phyloP scores from a whole-genome alignment of 495 filamentous ascomycete species.

The Penicillium crystallinum region DNA sequence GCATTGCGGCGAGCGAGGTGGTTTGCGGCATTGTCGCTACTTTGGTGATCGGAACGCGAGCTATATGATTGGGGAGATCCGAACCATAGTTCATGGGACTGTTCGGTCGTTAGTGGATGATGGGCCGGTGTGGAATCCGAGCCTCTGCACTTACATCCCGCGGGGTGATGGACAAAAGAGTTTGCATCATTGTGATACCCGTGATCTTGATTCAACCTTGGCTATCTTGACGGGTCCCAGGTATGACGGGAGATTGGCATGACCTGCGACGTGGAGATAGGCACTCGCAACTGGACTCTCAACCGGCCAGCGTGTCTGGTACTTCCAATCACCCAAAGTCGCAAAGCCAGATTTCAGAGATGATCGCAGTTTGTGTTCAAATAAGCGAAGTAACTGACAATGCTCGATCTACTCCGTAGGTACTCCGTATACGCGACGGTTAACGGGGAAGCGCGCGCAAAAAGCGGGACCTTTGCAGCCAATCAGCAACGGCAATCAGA shows the following conservation, averaged over 20 bases:
- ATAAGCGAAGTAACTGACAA: background rate
- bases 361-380: too few relatives aligned
- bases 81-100: conserved; percentile 72
- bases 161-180: conserved; percentile 67
- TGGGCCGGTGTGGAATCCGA: too few relatives aligned
- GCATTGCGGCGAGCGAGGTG: conserved; percentile 30
- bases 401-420: background rate
- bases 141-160: conserved; percentile 54
- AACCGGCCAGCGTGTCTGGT: background rate
- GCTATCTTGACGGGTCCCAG: background rate
- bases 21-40: conserved; percentile 10
- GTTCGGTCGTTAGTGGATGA: conserved; percentile 10
- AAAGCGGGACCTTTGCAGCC: conserved; percentile 9
- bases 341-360: too few relatives aligned
- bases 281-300: too few relatives aligned
- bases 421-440: too few relatives aligned
- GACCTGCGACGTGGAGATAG: background rate
- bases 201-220: background rate
- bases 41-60: conserved; percentile 27
- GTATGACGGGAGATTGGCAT: background rate
- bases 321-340: background rate
- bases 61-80: conserved; percentile 46
- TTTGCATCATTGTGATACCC: conserved; percentile 48
- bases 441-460: conserved; percentile 1
- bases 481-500: conserved; percentile 7